Conservation (phyloP, 257 asterid species). For the Solanum chaucha region DNA sequence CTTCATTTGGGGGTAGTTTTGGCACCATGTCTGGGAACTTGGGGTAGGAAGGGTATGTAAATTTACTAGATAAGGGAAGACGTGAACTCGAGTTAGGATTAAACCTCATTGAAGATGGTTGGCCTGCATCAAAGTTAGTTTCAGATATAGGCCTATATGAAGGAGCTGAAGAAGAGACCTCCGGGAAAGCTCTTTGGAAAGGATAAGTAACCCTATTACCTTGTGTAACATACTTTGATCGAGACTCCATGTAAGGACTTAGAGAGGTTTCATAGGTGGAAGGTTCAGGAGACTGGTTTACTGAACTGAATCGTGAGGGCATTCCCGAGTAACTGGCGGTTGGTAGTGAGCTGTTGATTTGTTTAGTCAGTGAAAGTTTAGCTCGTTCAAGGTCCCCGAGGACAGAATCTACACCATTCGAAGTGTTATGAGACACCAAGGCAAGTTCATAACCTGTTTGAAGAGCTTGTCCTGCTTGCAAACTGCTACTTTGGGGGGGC, state of each 20-base stretch:
- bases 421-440: conserved; percentile 32
- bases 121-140: conserved; percentile 15
- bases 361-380: conserved; percentile 45
- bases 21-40: conserved; percentile 22
- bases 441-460: conserved; percentile 32
- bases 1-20: conserved; percentile 19
- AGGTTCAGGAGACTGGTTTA: conserved; percentile 16
- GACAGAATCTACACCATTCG: conserved; percentile 34
- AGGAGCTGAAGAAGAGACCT: conserved; percentile 10
- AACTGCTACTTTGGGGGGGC: not conserved
- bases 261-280: conserved; percentile 7
- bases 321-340: conserved; percentile 1
- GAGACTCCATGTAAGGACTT: conserved; percentile 20
- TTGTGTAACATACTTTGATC: conserved; percentile 12
- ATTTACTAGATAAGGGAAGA: conserved; percentile 11
- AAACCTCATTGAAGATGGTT: conserved; percentile 12
- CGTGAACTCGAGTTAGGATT: conserved; percentile 20
- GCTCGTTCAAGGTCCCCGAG: conserved; percentile 62
- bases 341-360: conserved; percentile 17
- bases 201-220: conserved; percentile 1
- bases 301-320: conserved; percentile 6
- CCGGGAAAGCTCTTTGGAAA: conserved; percentile 15
- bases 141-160: conserved; percentile 17
- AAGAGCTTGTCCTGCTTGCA: conserved; percentile 10
- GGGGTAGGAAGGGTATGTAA: conserved; percentile 16